Percentiles rank a stretch among this genome's conserved stretches.
Evolutionary conservation across 106 monocot genomes (phyloP).

Genomic region (Iris macrosiphon): DNA sequence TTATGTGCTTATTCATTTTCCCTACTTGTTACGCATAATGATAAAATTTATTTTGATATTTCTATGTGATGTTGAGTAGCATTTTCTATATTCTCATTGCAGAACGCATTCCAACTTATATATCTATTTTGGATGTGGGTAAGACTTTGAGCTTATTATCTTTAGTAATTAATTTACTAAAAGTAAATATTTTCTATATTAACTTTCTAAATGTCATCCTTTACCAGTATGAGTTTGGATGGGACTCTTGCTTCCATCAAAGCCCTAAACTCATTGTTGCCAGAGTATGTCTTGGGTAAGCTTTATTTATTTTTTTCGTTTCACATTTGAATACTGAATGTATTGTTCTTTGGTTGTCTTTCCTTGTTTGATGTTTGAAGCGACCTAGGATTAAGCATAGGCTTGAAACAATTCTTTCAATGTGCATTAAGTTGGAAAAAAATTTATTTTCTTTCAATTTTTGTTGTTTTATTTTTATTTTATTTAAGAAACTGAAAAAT

Average conservation of each 20-base stretch:
- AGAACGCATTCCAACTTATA: constrained; percentile 49
- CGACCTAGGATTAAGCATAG: too few species aligned
- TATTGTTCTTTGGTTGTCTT: too few species aligned
- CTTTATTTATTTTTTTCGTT: neutral
- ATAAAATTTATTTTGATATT: neutral
- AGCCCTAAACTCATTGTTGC: neutral
- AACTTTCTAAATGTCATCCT: too few species aligned
- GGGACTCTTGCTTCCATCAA: constrained; percentile 11
- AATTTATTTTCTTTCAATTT: too few species aligned
- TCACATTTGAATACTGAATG: too few species aligned
- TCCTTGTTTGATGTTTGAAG: too few species aligned
- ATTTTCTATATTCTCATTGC: constrained; percentile 3
- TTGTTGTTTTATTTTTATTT: too few species aligned
- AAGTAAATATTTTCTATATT: too few species aligned
- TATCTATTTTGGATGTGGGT: constrained; percentile 44
- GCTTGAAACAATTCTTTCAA: too few species aligned
- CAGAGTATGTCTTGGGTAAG: constrained; percentile 10
- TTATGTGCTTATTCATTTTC: neutral
- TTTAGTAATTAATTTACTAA: neutral
- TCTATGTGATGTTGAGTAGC: too few species aligned
- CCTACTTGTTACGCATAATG: neutral
- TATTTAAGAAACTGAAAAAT: too few species aligned
- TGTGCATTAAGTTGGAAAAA: too few species aligned
- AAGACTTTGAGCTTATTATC: constrained; percentile 1
- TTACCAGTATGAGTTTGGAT: constrained; percentile 17